phyloP scores from a whole-genome alignment of 805 yeast species.

The Saturnispora zaruensis region DNA sequence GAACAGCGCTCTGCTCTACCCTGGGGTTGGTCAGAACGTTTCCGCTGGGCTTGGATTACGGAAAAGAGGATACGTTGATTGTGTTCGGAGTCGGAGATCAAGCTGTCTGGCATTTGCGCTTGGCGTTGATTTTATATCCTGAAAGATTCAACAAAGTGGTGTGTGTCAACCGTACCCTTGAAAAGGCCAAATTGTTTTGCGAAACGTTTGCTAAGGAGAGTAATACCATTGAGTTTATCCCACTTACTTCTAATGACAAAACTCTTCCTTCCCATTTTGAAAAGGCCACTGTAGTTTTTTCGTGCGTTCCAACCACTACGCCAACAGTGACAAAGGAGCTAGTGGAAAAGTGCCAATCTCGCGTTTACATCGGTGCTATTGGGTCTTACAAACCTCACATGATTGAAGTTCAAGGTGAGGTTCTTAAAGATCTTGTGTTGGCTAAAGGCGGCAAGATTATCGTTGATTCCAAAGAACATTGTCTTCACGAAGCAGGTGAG shows the following conservation, averaged over 20 bases:
- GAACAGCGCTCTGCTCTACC: conserved; percentile 54
- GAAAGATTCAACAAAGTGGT: conserved; percentile 32
- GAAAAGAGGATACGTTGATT: conserved; percentile 21
- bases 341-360: conserved; percentile 20
- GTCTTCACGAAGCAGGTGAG: conserved; percentile 58
- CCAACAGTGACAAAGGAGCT: conserved; percentile 34
- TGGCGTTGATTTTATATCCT: conserved; percentile 35
- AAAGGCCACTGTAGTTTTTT: conserved; percentile 42
- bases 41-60: conserved; percentile 16
- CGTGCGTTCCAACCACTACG: conserved; percentile 50
- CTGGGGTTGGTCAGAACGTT: conserved; percentile 36
- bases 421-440: conserved; percentile 30
- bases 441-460: conserved; percentile 35
- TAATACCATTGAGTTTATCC: conserved; percentile 15
- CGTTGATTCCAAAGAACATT: conserved; percentile 53
- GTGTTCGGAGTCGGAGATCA: conserved; percentile 59
- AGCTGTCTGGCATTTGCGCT: conserved; percentile 53
- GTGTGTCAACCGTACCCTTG: conserved; percentile 36
- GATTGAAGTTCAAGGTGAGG: conserved; percentile 48
- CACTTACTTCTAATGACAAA: conserved; percentile 16
- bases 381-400: conserved; percentile 64
- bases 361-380: conserved; percentile 45
- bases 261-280: conserved; percentile 23
- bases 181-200: conserved; percentile 31
- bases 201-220: conserved; percentile 26